Percentiles rank a stretch among this genome's conserved stretches.
These are phyloP conservation scores for Thielaviopsis euricoi DNA, from an alignment of 2,329 filamentous ascomycete species.

Conservation along the genomic window DNA sequence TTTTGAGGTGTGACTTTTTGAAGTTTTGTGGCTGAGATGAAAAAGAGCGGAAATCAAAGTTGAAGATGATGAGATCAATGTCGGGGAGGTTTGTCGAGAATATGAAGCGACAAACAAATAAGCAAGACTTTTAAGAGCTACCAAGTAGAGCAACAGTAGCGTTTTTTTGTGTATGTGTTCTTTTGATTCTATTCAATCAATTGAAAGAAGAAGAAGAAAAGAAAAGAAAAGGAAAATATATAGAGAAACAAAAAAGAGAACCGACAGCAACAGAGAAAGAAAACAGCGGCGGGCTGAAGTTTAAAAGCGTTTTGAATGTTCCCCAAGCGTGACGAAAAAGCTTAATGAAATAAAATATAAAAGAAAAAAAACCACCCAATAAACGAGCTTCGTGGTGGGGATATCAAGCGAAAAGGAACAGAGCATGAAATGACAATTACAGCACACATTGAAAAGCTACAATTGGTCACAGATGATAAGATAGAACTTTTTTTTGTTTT, in stretches of 20 bases:
- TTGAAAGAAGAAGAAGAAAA: background rate
- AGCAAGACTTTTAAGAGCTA: background rate
- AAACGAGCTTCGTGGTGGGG: background rate
- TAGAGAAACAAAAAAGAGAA: background rate
- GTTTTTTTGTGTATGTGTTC: background rate
- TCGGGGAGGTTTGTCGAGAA: background rate
- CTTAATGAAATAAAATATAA: background rate
- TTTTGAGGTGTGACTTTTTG: background rate
- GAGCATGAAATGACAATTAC: background rate
- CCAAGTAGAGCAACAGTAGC: background rate
- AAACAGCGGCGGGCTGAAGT: background rate
- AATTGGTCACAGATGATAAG: conserved; percentile 10
- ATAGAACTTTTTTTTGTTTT: conserved; percentile 5
- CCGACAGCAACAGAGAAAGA: background rate
- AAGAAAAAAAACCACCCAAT: background rate
- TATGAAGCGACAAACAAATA: background rate
- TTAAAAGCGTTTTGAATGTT: background rate
- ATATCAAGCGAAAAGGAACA: background rate
- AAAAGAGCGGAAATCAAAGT: background rate
- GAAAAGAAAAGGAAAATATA: background rate
- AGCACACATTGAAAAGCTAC: background rate
- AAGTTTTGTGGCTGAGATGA: background rate
- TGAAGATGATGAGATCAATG: background rate
- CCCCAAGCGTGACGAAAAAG: background rate
- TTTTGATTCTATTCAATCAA: background rate